Evolutionary conservation across 805 yeast species (phyloP).

Genomic region (Teunomyces barrocoloradensis): DNA sequence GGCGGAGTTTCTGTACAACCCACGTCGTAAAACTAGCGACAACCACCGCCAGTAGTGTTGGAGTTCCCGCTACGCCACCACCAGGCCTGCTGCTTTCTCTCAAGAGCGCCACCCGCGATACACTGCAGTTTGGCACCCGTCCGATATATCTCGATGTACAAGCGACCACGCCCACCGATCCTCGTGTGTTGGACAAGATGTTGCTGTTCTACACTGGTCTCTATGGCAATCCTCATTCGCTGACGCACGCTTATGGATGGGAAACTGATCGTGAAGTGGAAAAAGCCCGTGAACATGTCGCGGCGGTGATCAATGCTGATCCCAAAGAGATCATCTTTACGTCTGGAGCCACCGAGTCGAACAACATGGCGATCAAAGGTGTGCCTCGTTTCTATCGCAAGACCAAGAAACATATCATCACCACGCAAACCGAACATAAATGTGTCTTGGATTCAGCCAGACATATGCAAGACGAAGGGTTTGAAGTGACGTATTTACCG

Average conservation of each 20-base stretch:
- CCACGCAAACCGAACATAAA: constrained; percentile 96
- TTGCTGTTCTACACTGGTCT: constrained; percentile 82
- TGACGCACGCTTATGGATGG: constrained; percentile 98
- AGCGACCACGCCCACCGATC: constrained; percentile 98
- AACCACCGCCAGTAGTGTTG: neutral
- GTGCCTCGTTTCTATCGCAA: constrained; percentile 89
- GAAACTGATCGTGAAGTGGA: constrained; percentile 94
- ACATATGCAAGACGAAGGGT: constrained; percentile 93
- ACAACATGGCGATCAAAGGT: constrained; percentile 94
- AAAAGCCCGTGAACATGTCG: constrained; percentile 77
- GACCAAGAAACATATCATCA: constrained; percentile 89
- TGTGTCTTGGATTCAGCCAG: constrained; percentile 98
- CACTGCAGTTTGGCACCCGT: constrained; percentile 58
- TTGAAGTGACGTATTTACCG: constrained; percentile 89
- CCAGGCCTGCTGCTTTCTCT: constrained; percentile 46
- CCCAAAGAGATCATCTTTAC: constrained; percentile 96
- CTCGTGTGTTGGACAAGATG: constrained; percentile 90
- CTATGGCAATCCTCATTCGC: constrained; percentile 97
- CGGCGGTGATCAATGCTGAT: constrained; percentile 84
- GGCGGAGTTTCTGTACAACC: constrained; percentile 1
- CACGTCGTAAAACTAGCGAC: constrained; percentile 10
- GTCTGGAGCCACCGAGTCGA: constrained; percentile 96
- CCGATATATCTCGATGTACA: constrained; percentile 97
- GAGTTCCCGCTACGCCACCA: constrained; percentile 32
- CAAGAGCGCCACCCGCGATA: constrained; percentile 45